Conservation (phyloP, 495 filamentous ascomycete genomes). For the Aspergillus avenaceus region DNA sequence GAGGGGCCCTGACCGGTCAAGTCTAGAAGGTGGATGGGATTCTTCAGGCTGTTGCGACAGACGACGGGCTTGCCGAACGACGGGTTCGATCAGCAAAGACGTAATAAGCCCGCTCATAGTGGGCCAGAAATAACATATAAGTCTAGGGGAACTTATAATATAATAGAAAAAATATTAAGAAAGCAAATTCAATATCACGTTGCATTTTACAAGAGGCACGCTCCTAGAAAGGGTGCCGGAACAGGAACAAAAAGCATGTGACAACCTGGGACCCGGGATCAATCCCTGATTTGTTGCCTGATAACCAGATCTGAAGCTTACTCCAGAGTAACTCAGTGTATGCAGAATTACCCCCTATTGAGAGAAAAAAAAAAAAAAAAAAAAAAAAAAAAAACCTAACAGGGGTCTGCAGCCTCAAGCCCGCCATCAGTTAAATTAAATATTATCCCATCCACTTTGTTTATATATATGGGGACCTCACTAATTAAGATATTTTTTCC, state of each 20-base stretch:
- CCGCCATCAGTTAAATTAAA: too few relatives aligned
- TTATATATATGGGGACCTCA: too few relatives aligned
- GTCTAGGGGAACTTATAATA: neutral
- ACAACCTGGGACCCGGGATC: neutral
- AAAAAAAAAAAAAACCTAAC: too few relatives aligned
- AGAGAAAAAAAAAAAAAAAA: too few relatives aligned
- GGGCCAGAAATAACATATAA: conserved; percentile 18
- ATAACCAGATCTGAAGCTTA: conserved; percentile 10
- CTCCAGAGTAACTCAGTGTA: too few relatives aligned
- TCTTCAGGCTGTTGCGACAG: conserved; percentile 46
- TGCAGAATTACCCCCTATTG: too few relatives aligned
- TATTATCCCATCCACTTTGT: too few relatives aligned
- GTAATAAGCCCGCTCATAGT: conserved; percentile 70
- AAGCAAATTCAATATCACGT: too few relatives aligned
- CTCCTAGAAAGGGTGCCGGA: conserved; percentile 1
- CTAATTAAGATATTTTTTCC: too few relatives aligned
- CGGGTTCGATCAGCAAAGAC: conserved; percentile 72
- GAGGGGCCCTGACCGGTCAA: conserved; percentile 11
- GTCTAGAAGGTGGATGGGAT: conserved; percentile 10
- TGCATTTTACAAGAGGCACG: neutral
- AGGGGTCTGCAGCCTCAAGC: too few relatives aligned
- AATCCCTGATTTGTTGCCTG: conserved; percentile 16
- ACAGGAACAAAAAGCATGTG: conserved; percentile 12
- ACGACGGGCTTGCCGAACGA: conserved; percentile 69
- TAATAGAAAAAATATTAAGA: too few relatives aligned